Percentiles rank a stretch among this genome's conserved stretches.
Evolutionary conservation across 1,139 yeast species (phyloP).

Genomic region (Hemisphaericaspora lyxosophila): DNA sequence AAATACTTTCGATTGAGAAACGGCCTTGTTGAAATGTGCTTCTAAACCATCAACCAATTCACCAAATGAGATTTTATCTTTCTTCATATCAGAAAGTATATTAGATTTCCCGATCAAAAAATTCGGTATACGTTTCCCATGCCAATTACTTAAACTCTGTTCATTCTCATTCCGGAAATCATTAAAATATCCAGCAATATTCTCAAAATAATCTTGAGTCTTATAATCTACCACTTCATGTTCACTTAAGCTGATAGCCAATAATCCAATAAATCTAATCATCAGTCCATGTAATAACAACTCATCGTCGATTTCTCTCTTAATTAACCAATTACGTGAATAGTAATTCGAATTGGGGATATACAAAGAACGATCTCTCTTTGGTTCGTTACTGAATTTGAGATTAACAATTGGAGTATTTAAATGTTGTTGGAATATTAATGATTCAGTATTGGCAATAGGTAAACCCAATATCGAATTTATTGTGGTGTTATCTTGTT

Average conservation of each 20-base stretch:
- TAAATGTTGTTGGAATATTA: slow-evolving; percentile 35
- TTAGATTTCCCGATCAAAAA: slow-evolving; percentile 22
- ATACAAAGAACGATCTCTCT: slow-evolving; percentile 28
- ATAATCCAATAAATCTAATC: slow-evolving; percentile 38
- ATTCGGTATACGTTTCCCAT: slow-evolving; percentile 20
- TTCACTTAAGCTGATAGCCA: slow-evolving; percentile 39
- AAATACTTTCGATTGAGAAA: slow-evolving; percentile 23
- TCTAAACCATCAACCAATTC: slow-evolving; percentile 21
- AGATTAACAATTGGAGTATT: slow-evolving; percentile 36
- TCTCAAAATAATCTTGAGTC: slow-evolving; percentile 23
- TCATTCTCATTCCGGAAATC: slow-evolving; percentile 17
- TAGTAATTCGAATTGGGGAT: slow-evolving; percentile 41
- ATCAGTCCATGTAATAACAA: slow-evolving; percentile 38
- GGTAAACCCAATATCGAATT: slow-evolving; percentile 32
- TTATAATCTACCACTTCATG: slow-evolving; percentile 42
- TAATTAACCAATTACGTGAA: slow-evolving; percentile 34
- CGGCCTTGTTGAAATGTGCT: slow-evolving; percentile 14
- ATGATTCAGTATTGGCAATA: slow-evolving; percentile 27
- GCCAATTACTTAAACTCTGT: slow-evolving; percentile 22
- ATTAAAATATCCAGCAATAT: slow-evolving; percentile 20
- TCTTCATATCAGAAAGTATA: slow-evolving; percentile 23
- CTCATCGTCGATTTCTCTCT: slow-evolving; percentile 29
- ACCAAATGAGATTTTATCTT: slow-evolving; percentile 18
- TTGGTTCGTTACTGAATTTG: slow-evolving; percentile 33
- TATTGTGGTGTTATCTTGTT: slow-evolving; percentile 33